A percentile compares a stretch with the other conserved stretches of the same genome.
phyloP scores from a whole-genome alignment of 148 eudicot species.

The Gaultheria prostrata region DNA sequence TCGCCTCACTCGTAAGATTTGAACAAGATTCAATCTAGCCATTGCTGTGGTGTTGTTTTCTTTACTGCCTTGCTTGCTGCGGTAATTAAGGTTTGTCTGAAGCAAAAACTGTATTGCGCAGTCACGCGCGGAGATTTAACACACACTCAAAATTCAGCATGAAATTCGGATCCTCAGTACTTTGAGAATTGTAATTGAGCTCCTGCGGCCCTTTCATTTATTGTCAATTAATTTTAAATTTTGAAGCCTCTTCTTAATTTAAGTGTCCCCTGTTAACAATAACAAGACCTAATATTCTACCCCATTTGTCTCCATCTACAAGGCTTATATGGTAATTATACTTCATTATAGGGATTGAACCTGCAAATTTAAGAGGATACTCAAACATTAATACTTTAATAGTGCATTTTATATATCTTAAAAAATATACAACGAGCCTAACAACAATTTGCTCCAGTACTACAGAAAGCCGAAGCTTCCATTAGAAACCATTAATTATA shows the following conservation, averaged over 20 bases:
- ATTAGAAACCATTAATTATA: not conserved
- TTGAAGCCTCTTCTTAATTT: too few species aligned
- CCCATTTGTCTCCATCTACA: not conserved
- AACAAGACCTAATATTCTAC: not conserved
- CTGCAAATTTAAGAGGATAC: not conserved
- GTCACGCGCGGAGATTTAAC: not conserved
- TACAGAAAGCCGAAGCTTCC: not conserved
- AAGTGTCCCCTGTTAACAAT: too few species aligned
- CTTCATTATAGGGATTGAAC: not conserved
- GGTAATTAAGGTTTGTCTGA: not conserved
- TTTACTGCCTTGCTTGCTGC: too few species aligned
- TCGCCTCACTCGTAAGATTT: too few species aligned
- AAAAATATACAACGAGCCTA: not conserved
- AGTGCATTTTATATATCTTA: not conserved
- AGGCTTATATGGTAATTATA: not conserved
- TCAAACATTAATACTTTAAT: not conserved
- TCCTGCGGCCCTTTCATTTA: not conserved
- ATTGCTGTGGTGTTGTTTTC: not conserved
- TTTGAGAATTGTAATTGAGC: not conserved
- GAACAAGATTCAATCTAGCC: too few species aligned
- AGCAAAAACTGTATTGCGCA: not conserved
- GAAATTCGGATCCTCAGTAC: not conserved
- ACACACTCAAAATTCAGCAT: not conserved
- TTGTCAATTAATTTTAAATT: not conserved
- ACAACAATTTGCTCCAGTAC: not conserved